Conservation (phyloP, 75 land plant species). For the Sequoia sempervirens region DNA sequence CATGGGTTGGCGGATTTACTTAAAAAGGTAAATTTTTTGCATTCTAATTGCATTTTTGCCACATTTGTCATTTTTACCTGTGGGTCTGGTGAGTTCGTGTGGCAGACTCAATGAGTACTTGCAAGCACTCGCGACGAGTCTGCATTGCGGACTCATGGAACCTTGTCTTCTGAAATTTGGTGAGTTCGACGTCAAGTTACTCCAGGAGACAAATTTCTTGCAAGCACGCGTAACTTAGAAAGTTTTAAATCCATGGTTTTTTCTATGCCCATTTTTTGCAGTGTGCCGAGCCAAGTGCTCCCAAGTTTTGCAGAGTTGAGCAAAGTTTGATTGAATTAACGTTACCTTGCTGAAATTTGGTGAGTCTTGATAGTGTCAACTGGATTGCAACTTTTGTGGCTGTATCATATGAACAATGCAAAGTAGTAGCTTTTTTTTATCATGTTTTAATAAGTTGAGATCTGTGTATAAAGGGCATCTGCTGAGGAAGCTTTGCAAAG, state of each 20-base stretch:
- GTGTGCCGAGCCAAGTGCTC: not conserved
- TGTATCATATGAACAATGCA: not conserved
- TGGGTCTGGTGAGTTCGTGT: too few species aligned
- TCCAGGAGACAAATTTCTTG: too few species aligned
- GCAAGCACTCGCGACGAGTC: too few species aligned
- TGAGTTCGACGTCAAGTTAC: too few species aligned
- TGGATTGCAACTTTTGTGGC: not conserved
- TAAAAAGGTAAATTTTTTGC: too few species aligned
- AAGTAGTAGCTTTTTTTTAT: not conserved
- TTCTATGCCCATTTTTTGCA: not conserved
- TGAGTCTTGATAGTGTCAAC: not conserved
- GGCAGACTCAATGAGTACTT: too few species aligned
- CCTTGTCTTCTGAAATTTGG: too few species aligned
- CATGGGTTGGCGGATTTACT: too few species aligned
- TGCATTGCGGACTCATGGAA: too few species aligned
- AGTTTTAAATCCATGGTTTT: not conserved
- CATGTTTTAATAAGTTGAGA: not conserved
- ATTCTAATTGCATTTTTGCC: too few species aligned
- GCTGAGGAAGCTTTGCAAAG: constrained; percentile 88
- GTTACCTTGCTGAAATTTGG: not conserved
- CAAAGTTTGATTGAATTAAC: not conserved
- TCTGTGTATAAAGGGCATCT: constrained; percentile 2
- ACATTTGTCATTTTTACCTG: too few species aligned
- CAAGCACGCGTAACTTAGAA: too few species aligned
- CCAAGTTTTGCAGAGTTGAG: not conserved